phyloP scores from a whole-genome alignment of 176 grass and related monocot species.

The Rhynchospora tenuis region DNA sequence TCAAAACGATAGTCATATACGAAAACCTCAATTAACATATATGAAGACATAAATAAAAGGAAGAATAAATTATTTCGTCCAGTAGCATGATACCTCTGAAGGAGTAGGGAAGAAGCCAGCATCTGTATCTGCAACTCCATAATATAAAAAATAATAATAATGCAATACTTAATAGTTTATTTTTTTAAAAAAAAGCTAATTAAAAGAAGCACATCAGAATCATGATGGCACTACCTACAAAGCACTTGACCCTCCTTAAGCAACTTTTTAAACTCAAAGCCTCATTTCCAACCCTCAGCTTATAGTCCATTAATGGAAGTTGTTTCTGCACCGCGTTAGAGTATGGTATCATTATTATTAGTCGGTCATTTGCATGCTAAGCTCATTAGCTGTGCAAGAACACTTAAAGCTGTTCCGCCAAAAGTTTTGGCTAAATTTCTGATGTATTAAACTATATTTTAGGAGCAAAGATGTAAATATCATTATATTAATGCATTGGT shows the following conservation, averaged over 20 bases:
- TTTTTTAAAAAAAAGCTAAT: too few species aligned
- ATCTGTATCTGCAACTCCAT: conserved; percentile 42
- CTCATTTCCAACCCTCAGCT: conserved; percentile 27
- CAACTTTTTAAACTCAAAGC: conserved; percentile 39
- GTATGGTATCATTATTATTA: not conserved
- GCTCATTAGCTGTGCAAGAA: not conserved
- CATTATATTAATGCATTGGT: too few species aligned
- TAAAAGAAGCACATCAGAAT: not conserved
- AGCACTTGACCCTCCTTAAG: conserved; percentile 53
- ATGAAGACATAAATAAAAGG: not conserved
- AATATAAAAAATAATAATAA: conserved; percentile 14
- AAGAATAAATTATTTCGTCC: conserved; percentile 1
- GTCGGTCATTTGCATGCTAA: not conserved
- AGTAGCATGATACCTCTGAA: conserved; percentile 27
- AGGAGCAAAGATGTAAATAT: not conserved
- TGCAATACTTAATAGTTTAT: not conserved
- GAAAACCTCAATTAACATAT: not conserved
- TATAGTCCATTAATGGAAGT: conserved; percentile 47
- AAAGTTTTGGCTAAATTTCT: not conserved
- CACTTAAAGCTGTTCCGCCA: not conserved
- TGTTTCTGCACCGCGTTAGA: conserved; percentile 26
- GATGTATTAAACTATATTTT: not conserved
- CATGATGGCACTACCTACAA: conserved; percentile 36
- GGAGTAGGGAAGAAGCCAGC: conserved; percentile 39
- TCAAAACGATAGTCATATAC: not conserved